Conservation (phyloP, 2,329 filamentous ascomycete genomes). For the Fusarium fujikuroi region DNA sequence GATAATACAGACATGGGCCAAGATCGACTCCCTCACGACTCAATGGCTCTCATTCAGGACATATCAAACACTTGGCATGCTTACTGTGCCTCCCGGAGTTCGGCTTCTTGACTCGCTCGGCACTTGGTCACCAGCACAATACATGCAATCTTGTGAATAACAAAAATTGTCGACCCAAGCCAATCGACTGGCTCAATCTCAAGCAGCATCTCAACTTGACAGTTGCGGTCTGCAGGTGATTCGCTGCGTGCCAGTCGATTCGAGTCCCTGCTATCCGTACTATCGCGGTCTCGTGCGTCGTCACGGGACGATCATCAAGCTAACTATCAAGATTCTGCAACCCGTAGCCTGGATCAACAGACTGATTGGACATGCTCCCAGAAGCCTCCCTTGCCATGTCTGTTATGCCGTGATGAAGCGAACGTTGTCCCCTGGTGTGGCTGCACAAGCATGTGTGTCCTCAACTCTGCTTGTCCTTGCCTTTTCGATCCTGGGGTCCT, state of each 20-base stretch:
- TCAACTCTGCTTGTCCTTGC: slow-evolving; percentile 6
- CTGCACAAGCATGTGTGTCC: slow-evolving; percentile 20
- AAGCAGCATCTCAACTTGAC: slow-evolving; percentile 29
- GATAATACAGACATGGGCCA: slow-evolving; percentile 7
- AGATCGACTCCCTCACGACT: background rate
- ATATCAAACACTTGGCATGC: background rate
- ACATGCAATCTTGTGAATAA: background rate
- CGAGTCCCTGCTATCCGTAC: background rate
- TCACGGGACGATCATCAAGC: slow-evolving; percentile 32
- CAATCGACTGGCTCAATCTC: slow-evolving; percentile 10
- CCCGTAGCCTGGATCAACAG: background rate
- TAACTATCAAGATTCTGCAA: slow-evolving; percentile 12
- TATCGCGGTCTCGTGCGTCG: slow-evolving; percentile 38
- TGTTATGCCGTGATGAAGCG: slow-evolving; percentile 39
- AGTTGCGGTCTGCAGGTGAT: slow-evolving; percentile 40
- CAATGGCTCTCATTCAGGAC: slow-evolving; percentile 10
- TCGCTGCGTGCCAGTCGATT: slow-evolving; percentile 14
- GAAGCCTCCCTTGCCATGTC: slow-evolving; percentile 1
- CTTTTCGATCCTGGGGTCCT: slow-evolving; percentile 1
- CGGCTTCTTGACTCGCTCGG: slow-evolving; percentile 33
- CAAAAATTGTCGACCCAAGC: background rate
- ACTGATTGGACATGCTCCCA: slow-evolving; percentile 3
- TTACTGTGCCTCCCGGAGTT: slow-evolving; percentile 17
- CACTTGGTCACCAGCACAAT: slow-evolving; percentile 26
- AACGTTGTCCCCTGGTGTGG: slow-evolving; percentile 14